Conservation (phyloP, 2,329 filamentous ascomycete species). For the Aspergillus floridensis region DNA sequence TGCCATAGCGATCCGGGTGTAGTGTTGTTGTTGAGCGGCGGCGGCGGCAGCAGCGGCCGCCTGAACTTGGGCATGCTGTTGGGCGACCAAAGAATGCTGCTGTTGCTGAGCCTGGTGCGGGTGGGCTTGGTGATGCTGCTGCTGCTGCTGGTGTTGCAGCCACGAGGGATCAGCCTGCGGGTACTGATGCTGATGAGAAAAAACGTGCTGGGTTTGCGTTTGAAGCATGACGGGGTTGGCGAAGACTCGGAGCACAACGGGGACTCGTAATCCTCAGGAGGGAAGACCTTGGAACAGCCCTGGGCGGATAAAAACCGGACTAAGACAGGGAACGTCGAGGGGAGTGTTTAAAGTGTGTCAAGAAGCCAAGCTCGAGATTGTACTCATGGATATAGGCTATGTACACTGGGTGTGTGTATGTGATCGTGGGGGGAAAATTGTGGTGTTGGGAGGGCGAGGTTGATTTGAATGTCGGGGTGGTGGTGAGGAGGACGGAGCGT, state of each 20-base stretch:
- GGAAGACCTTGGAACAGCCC: slow-evolving; percentile 16
- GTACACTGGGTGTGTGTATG: background rate
- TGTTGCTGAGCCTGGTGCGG: slow-evolving; percentile 41
- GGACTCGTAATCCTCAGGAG: slow-evolving; percentile 22
- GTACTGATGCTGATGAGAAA: slow-evolving; percentile 58
- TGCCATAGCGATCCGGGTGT: slow-evolving; percentile 68
- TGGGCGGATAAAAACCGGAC: slow-evolving; percentile 16
- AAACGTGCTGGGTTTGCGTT: slow-evolving; percentile 59
- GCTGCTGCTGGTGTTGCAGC: slow-evolving; percentile 43
- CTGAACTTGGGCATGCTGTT: slow-evolving; percentile 56
- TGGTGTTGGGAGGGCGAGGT: slow-evolving; percentile 1
- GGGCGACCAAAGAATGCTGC: slow-evolving; percentile 46
- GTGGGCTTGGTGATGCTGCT: slow-evolving; percentile 38
- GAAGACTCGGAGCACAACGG: slow-evolving; percentile 22
- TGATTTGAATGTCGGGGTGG: background rate
- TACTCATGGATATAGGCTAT: slow-evolving; percentile 30
- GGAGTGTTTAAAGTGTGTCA: slow-evolving; percentile 21
- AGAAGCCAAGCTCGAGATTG: slow-evolving; percentile 20
- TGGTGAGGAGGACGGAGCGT: slow-evolving; percentile 19
- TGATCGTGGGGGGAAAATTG: background rate
- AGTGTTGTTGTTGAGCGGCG: slow-evolving; percentile 54
- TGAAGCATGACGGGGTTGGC: slow-evolving; percentile 42
- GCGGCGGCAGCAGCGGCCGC: slow-evolving; percentile 42
- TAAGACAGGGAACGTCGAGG: slow-evolving; percentile 11
- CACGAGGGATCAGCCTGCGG: slow-evolving; percentile 47